Percentiles rank a stretch among this genome's conserved stretches.
phyloP scores from a whole-genome alignment of 2,329 filamentous ascomycete species.

The Bertia moriformis region DNA sequence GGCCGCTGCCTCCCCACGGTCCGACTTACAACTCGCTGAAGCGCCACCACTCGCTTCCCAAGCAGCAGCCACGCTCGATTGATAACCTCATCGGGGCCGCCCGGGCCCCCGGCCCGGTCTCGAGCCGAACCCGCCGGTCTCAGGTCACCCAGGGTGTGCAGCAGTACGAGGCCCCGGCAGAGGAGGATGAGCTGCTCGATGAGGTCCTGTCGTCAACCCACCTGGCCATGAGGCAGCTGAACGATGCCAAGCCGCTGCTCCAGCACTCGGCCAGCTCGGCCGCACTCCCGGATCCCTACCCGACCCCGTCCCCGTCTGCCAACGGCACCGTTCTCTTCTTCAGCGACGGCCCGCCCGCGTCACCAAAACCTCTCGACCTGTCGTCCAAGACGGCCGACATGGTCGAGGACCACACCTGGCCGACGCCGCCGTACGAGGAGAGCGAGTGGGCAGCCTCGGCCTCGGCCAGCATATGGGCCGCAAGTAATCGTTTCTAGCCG shows the following conservation, averaged over 20 bases:
- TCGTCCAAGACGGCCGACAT: constrained; percentile 39
- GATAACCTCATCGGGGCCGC: constrained; percentile 46
- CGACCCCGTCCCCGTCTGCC: constrained; percentile 62
- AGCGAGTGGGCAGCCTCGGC: constrained; percentile 79
- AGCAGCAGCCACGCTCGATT: constrained; percentile 46
- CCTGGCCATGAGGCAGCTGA: constrained; percentile 57
- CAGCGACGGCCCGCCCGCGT: constrained; percentile 43
- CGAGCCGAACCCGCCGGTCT: constrained; percentile 66
- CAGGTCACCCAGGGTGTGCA: constrained; percentile 63
- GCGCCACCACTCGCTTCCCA: constrained; percentile 49
- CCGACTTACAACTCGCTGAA: constrained; percentile 37
- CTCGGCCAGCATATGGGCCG: constrained; percentile 67
- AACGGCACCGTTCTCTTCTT: constrained; percentile 68
- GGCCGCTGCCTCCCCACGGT: constrained; percentile 35
- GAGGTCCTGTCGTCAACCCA: constrained; percentile 71
- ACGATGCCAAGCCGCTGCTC: constrained; percentile 30
- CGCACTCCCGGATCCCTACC: constrained; percentile 45
- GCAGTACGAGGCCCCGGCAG: constrained; percentile 85
- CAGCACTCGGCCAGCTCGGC: constrained; percentile 52
- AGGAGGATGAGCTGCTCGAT: constrained; percentile 89
- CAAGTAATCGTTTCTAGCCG: constrained; percentile 48
- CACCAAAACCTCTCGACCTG: constrained; percentile 60
- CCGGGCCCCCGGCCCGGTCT: constrained; percentile 44
- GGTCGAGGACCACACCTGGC: constrained; percentile 57
- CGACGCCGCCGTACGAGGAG: constrained; percentile 88